Conservation (phyloP, 257 asterid species). For the Rauvolfia tetraphylla region DNA sequence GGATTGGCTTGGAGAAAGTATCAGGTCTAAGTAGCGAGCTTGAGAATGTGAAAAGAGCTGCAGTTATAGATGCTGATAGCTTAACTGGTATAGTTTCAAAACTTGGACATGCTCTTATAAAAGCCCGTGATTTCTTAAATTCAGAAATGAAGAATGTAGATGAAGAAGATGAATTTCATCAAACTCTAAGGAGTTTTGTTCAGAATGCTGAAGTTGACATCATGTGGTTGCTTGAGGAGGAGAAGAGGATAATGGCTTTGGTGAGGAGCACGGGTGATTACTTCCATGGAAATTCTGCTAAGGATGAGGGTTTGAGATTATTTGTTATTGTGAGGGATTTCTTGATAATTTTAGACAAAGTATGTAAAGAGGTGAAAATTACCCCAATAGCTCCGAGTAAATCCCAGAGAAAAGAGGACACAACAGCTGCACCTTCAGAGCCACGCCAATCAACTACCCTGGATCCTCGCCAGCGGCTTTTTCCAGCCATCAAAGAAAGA, state of each 20-base stretch:
- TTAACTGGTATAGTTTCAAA: constrained; percentile 53
- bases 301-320: constrained; percentile 83
- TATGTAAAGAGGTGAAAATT: constrained; percentile 65
- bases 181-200: constrained; percentile 48
- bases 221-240: constrained; percentile 65
- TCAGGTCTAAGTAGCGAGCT: constrained; percentile 69
- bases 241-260: constrained; percentile 72
- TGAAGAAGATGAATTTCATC: constrained; percentile 59
- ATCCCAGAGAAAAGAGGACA: constrained; percentile 31
- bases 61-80: constrained; percentile 55
- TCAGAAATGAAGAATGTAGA: constrained; percentile 50
- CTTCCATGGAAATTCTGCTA: constrained; percentile 79
- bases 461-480: constrained; percentile 47
- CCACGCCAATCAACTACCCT: constrained; percentile 24
- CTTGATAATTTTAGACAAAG: constrained; percentile 64
- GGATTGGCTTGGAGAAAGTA: constrained; percentile 63
- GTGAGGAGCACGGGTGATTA: constrained; percentile 83
- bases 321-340: constrained; percentile 75
- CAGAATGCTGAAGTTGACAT: constrained; percentile 67
- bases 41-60: constrained; percentile 71
- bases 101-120: constrained; percentile 49
- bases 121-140: constrained; percentile 51
- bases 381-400: constrained; percentile 37
- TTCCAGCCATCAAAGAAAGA: constrained; percentile 58
- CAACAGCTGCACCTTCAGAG: constrained; percentile 25